phyloP scores from a whole-genome alignment of 495 filamentous ascomycete genomes.

The Baudoinia panamericana region DNA sequence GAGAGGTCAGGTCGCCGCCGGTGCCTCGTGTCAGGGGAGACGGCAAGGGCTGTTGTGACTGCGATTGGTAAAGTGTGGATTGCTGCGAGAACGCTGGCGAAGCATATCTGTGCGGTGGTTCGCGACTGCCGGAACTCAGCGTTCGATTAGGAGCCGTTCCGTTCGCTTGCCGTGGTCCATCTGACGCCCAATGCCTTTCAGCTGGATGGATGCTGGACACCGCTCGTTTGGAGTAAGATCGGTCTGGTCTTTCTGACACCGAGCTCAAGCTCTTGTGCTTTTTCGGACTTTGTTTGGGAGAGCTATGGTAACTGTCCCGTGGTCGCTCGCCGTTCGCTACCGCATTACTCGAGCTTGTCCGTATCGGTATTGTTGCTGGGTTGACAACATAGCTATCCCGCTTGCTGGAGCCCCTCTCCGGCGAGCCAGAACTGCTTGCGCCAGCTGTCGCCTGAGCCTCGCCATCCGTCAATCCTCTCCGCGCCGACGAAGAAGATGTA shows the following conservation, averaged over 20 bases:
- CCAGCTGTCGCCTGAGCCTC: neutral
- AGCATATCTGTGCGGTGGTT: neutral
- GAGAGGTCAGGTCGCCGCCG: slow-evolving; percentile 1
- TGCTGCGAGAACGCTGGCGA: neutral
- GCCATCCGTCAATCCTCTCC: neutral
- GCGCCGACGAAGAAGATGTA: too few relatives aligned
- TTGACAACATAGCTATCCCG: slow-evolving; percentile 10
- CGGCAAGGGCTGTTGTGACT: too few relatives aligned
- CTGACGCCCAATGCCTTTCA: neutral
- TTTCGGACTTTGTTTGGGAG: slow-evolving; percentile 3
- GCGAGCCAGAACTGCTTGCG: neutral
- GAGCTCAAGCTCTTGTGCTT: slow-evolving; percentile 13
- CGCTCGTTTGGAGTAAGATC: too few relatives aligned
- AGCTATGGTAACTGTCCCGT: neutral
- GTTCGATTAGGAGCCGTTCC: slow-evolving; percentile 8
- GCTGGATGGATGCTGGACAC: neutral
- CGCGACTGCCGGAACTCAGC: neutral
- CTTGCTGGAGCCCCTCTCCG: neutral
- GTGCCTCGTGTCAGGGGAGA: neutral
- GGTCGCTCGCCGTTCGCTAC: slow-evolving; percentile 3
- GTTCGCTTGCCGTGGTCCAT: slow-evolving; percentile 5
- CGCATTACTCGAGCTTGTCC: slow-evolving; percentile 16
- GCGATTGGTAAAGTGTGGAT: neutral
- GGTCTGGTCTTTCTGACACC: slow-evolving; percentile 11
- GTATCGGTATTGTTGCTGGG: slow-evolving; percentile 18